Percentiles rank a stretch among this genome's conserved stretches.
These are phyloP conservation scores for Sarocladium strictum DNA, from an alignment of 2,329 filamentous ascomycete species.

Conservation along the genomic window DNA sequence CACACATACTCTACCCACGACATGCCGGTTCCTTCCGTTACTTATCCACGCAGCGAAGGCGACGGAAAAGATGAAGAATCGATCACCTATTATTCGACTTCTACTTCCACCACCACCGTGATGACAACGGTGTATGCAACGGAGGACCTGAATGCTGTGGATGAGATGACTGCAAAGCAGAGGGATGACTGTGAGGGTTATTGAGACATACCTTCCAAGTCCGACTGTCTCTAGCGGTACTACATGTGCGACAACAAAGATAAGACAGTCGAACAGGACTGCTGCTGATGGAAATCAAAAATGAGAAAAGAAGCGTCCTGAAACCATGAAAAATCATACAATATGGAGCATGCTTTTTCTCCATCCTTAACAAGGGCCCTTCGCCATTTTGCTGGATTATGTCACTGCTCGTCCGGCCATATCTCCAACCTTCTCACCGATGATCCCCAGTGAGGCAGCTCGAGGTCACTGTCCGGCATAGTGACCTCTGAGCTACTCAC, in stretches of 20 bases:
- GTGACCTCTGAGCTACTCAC: slow-evolving; percentile 25
- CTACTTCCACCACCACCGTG: too few relatives aligned
- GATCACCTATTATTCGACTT: too few relatives aligned
- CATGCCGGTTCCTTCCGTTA: not conserved
- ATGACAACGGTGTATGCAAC: too few relatives aligned
- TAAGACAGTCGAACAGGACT: not conserved
- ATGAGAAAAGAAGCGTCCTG: not conserved
- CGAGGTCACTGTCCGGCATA: slow-evolving; percentile 17
- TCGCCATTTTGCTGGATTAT: not conserved
- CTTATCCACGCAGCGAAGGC: not conserved
- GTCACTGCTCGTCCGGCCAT: slow-evolving; percentile 15
- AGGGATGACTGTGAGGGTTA: not conserved
- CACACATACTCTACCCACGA: not conserved
- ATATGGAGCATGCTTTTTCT: not conserved
- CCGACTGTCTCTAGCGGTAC: too few relatives aligned
- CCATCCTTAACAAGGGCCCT: not conserved
- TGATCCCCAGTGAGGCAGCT: slow-evolving; percentile 23
- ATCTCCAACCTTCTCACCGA: slow-evolving; percentile 17
- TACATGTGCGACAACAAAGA: not conserved
- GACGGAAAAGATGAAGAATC: not conserved
- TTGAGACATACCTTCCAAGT: too few relatives aligned
- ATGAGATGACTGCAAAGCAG: too few relatives aligned
- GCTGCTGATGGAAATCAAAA: not conserved
- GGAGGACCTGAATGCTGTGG: too few relatives aligned
- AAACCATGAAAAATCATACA: not conserved